phyloP scores from a whole-genome alignment of 2,329 filamentous ascomycete genomes.

The Hypoxylon sp. region DNA sequence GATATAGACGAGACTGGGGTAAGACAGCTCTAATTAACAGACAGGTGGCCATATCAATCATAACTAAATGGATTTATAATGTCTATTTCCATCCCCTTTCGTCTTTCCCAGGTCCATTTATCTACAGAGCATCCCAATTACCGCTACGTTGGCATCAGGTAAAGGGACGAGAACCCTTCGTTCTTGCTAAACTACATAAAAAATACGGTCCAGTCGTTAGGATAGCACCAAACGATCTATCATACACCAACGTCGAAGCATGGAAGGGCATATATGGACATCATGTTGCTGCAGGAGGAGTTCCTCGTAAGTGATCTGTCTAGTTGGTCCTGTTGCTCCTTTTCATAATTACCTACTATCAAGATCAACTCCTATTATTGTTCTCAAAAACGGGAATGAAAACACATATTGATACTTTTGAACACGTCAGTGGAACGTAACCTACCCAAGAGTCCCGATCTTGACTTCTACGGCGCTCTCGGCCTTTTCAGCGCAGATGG shows the following conservation, averaged over 20 bases:
- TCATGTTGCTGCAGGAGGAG: not conserved
- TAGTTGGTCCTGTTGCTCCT: not conserved
- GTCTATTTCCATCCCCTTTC: conserved; percentile 15
- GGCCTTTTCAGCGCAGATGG: conserved; percentile 13
- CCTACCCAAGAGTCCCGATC: conserved; percentile 8
- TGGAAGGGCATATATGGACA: conserved; percentile 12
- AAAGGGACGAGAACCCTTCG: not conserved
- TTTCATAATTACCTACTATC: too few species aligned
- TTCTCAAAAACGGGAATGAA: too few species aligned
- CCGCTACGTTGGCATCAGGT: conserved; percentile 11
- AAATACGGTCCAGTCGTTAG: conserved; percentile 8
- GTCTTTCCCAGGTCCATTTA: conserved; percentile 14
- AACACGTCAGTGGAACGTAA: conserved; percentile 15
- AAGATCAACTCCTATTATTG: too few species aligned
- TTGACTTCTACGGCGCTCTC: conserved; percentile 11
- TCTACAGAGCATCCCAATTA: conserved; percentile 1
- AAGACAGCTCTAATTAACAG: too few species aligned
- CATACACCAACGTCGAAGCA: conserved; percentile 9
- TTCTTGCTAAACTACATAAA: conserved; percentile 4
- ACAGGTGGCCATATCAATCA: not conserved
- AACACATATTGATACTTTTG: too few species aligned
- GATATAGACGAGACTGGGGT: too few species aligned
- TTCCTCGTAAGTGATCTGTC: conserved; percentile 1
- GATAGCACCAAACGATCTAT: conserved; percentile 11
- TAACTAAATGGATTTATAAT: conserved; percentile 2